These are phyloP conservation scores for Phytophthora tubulina DNA, from an alignment of 352 stramenopile genomes.

Conservation along the genomic window DNA sequence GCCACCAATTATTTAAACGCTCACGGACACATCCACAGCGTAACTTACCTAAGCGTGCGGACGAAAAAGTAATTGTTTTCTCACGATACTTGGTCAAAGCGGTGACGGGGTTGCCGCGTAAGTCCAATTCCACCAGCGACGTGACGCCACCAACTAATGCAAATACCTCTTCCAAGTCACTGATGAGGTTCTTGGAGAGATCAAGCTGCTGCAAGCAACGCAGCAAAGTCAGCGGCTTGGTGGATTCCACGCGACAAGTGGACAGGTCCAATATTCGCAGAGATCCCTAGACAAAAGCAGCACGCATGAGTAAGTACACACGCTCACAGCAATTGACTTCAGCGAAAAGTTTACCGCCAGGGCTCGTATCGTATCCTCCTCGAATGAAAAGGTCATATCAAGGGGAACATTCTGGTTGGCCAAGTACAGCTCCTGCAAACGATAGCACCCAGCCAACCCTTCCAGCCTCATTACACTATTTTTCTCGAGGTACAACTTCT, in stretches of 20 bases:
- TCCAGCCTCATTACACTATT: constrained; percentile 73
- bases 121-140: constrained; percentile 65
- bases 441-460: constrained; percentile 40
- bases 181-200: constrained; percentile 70
- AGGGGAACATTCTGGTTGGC: constrained; percentile 62
- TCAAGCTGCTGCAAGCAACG: constrained; percentile 66
- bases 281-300: constrained; percentile 42
- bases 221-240: constrained; percentile 43
- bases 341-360: constrained; percentile 44
- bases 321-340: neutral
- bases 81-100: constrained; percentile 70
- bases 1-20: constrained; percentile 7
- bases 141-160: constrained; percentile 56
- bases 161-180: constrained; percentile 78
- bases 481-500: constrained; percentile 81
- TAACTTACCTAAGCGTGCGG: constrained; percentile 52
- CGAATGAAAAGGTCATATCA: constrained; percentile 52
- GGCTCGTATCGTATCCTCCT: constrained; percentile 50
- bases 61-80: constrained; percentile 80
- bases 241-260: constrained; percentile 57
- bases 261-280: constrained; percentile 72
- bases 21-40: neutral
- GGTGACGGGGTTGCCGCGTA: constrained; percentile 68
- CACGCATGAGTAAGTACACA: neutral
- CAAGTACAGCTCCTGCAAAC: constrained; percentile 73